Percentiles rank a stretch among this genome's conserved stretches.
Evolutionary conservation across 805 yeast genomes (phyloP).

Genomic region (Wickerhamomyces xylosicus): DNA sequence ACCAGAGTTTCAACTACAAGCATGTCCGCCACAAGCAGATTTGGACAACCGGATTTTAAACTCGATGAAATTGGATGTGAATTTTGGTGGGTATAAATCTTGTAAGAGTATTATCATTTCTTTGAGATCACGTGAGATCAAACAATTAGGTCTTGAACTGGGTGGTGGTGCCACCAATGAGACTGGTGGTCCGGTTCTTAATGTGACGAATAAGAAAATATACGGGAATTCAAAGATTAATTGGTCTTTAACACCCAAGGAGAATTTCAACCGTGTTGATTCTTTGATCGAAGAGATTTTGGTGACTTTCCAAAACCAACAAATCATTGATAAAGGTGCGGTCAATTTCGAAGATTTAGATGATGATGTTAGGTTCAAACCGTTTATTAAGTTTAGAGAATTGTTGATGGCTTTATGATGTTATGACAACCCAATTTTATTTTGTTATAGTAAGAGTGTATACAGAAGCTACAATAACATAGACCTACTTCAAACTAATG

Average conservation of each 20-base stretch:
- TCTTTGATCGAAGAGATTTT: neutral
- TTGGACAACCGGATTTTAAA: slow-evolving; percentile 36
- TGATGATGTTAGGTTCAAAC: neutral
- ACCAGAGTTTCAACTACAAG: slow-evolving; percentile 33
- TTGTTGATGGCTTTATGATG: neutral
- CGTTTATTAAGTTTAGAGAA: neutral
- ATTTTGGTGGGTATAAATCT: slow-evolving; percentile 8
- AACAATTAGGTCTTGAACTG: slow-evolving; percentile 16
- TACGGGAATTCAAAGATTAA: neutral
- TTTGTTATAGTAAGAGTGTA: too few relatives aligned
- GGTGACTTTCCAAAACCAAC: neutral
- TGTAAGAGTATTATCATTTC: slow-evolving; percentile 24
- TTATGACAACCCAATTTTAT: too few relatives aligned
- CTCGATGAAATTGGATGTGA: slow-evolving; percentile 44
- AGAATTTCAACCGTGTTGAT: neutral
- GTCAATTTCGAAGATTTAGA: neutral
- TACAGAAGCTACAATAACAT: too few relatives aligned
- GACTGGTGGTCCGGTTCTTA: neutral
- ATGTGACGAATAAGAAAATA: neutral
- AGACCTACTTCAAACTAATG: slow-evolving; percentile 1
- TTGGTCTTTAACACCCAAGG: neutral
- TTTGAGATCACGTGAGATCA: slow-evolving; percentile 26
- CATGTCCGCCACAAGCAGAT: slow-evolving; percentile 41
- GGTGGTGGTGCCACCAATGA: neutral
- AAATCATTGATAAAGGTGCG: neutral